A percentile compares a stretch with the other conserved stretches of the same genome.
These are phyloP conservation scores for Mortierella sp. DNA, from an alignment of 371 early-diverging fungal genomes.

Conservation along the genomic window DNA sequence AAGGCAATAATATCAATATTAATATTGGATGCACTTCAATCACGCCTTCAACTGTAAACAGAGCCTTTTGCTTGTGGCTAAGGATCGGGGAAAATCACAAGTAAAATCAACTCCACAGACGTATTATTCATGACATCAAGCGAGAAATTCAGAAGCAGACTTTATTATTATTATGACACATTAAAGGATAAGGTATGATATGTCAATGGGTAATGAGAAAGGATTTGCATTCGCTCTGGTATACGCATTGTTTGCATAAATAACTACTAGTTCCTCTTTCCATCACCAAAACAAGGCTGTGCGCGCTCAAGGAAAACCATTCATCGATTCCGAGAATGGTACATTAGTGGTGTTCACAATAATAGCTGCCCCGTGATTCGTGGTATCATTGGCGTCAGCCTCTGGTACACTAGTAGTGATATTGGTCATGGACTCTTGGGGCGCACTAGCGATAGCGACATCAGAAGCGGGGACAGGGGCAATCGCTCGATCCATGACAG, in stretches of 20 bases:
- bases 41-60: too few relatives aligned
- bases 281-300: neutral
- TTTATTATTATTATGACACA: neutral
- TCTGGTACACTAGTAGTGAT: neutral
- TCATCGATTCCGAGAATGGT: slow-evolving; percentile 36
- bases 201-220: neutral
- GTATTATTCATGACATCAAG: too few relatives aligned
- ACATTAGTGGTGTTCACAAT: slow-evolving; percentile 29
- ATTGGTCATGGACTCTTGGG: slow-evolving; percentile 15
- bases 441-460: neutral
- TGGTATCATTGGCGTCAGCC: neutral
- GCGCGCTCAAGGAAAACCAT: slow-evolving; percentile 34
- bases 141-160: too few relatives aligned
- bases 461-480: neutral
- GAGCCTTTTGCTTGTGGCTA: too few relatives aligned
- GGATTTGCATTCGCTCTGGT: neutral
- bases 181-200: neutral
- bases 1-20: too few relatives aligned
- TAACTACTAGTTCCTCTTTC: neutral
- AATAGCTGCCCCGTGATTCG: slow-evolving; percentile 12
- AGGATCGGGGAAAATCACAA: too few relatives aligned
- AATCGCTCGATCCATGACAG: neutral
- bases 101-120: too few relatives aligned
- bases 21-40: too few relatives aligned
- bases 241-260: neutral